Base-by-base conservation (phyloP, 2,329 filamentous ascomycete genomes). In the Cercospora sp. region DNA sequence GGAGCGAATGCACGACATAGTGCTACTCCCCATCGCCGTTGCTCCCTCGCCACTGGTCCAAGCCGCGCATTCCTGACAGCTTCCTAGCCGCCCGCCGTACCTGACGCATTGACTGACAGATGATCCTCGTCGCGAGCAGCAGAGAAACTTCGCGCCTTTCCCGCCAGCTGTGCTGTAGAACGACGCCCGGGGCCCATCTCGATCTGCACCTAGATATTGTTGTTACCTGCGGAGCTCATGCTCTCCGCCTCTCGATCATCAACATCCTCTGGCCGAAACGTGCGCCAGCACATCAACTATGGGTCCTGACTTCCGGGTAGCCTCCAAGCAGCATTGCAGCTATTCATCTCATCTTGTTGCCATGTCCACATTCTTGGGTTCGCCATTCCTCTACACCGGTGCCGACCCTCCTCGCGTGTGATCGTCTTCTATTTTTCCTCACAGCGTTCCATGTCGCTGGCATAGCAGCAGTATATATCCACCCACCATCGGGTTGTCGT, bases 251-350 rank as follows among this genome's bases (percentile, higher is more conserved):
- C 71, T 75, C 71, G 73, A 78, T 77, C 74, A 72, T 75, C 73
- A 70, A 72, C 69, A 67, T 72, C 66, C 89, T 94, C 90, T 94
- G 91, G 91, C 87, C 87, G 88, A 85, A 86, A 90, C 85, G 85
- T 84, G 89, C 90, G 92, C 92, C 93, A 96, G 86, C 92, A 91
- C 93, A 96, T 93, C 92, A 91, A 78, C 61, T 81, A 82, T 81
- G 81, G 81, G 81, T 79, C 81, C 80, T 79, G 74, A 70, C 72
- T 74, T 69, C 71, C 73, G 70, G 69, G 72, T 72, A 73, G 71
- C 69, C 70, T 72, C 72, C 61, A 69, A 63, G 66, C 72, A 70
- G 65, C 71, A 73, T 70, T 74, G 73, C 73, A 73, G 71, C 68
- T 70, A 45, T 68, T 70, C 70, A 65, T 72, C 72, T 70, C 70